Evolutionary conservation across 768 basidiomycete genomes (phyloP).

Genomic region (Tephrocybe sp.): DNA sequence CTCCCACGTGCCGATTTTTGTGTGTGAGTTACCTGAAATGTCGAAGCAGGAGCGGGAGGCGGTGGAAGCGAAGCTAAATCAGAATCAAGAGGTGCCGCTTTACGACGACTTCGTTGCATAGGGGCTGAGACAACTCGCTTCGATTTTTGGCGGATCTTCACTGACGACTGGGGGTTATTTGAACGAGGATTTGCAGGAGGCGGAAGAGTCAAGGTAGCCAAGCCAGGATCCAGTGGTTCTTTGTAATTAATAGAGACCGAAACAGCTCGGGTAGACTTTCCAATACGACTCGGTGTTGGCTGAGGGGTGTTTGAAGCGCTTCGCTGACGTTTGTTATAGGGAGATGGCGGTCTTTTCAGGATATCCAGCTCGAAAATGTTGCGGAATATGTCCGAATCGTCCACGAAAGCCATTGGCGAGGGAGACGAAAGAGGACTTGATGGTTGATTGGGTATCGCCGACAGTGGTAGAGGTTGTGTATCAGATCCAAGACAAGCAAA

Average conservation of each 20-base stretch:
- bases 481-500: not conserved
- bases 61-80: too few relatives aligned
- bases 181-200: constrained; percentile 10
- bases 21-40: too few relatives aligned
- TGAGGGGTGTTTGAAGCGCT: constrained; percentile 12
- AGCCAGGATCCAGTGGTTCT: constrained; percentile 5
- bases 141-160: not conserved
- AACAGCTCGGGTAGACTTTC: constrained; percentile 1
- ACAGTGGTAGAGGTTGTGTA: constrained; percentile 4
- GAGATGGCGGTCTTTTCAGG: constrained; percentile 9
- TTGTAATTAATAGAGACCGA: constrained; percentile 6
- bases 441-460: constrained; percentile 7
- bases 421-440: constrained; percentile 16
- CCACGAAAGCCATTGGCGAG: constrained; percentile 1
- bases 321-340: constrained; percentile 13
- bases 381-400: constrained; percentile 7
- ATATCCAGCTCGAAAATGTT: constrained; percentile 13
- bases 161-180: too few relatives aligned
- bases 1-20: not conserved
- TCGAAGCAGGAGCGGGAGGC: too few relatives aligned
- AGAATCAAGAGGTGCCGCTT: too few relatives aligned
- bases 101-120: too few relatives aligned
- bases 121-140: too few relatives aligned
- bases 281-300: constrained; percentile 1
- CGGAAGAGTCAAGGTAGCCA: constrained; percentile 11